Base-by-base conservation (phyloP, 192 early-diverging fungal genomes). In the Funneliformis mosseae region DNA sequence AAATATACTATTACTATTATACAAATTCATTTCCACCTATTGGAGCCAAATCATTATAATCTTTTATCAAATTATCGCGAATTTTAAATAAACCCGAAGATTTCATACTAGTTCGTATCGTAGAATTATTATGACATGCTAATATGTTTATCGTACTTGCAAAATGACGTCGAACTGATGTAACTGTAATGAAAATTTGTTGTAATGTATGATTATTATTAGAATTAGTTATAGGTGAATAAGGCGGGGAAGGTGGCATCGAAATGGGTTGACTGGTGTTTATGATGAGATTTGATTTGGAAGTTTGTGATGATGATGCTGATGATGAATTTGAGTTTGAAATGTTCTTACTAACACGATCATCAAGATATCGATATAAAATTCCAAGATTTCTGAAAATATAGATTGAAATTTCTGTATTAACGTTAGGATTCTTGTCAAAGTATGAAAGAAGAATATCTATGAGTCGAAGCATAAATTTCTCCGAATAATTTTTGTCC, bases 1-100 rank as follows among this genome's bases (percentile, higher is more conserved):
- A 55, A 55, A 55, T 55, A 21, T 55, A 48, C 5, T 45, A 43
- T 43, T 43, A 48, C 12, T 55, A 55, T 72, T 72, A 72, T 46
- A 72, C 39, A 72, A 42, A 46, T 28, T 72, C 70, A 42, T 72
- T 72, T 72, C 63, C 63, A 27, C 25, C 63, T 64, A 64, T 64
- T 27, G 70, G 43, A 21, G 70, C 70, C 45, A 72, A 72, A 42
- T 72, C 70, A 10, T 72, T 72, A 41, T 72, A 72, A 28, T 72
- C 70, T 72, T 83, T 82, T 14, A 85, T 76, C 41, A 85, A 45
- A 27, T 75, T 85, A 70, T 85, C 84, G 0, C 84, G 76, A 25
- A 85, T 85, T 77, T 85, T 85, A 78, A 85, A 85, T 67, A 85
- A 63, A 5, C 84, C 84, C 16, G 82, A 82, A 3, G 84, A 85